A percentile compares a stretch with the other conserved stretches of the same genome.
phyloP scores from a whole-genome alignment of 306 rosid species.

The Glycine soja region DNA sequence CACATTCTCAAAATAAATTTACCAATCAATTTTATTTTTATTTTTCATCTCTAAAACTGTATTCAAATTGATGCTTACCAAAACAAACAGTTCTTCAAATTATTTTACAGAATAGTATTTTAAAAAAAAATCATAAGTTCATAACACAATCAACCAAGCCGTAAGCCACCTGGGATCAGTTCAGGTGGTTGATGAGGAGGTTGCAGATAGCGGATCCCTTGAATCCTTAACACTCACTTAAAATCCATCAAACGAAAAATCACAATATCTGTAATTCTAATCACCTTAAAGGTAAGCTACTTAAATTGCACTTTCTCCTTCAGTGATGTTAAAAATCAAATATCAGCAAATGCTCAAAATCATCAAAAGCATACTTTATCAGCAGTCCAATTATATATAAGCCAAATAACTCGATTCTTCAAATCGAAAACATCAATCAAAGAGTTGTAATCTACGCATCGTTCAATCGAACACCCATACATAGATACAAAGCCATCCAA shows the following conservation, averaged over 20 bases:
- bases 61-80: not conserved
- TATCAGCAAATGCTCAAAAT: not conserved
- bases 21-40: not conserved
- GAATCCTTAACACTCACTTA: not conserved
- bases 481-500: conserved; percentile 1
- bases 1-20: not conserved
- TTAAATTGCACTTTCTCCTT: conserved; percentile 4
- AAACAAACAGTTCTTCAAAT: not conserved
- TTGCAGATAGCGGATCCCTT: conserved; percentile 27
- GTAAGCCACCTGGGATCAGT: conserved; percentile 1
- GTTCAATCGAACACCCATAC: conserved; percentile 5
- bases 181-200: conserved; percentile 27
- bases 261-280: not conserved
- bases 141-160: not conserved
- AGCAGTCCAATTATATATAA: conserved; percentile 4
- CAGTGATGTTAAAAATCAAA: not conserved
- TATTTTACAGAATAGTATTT: not conserved
- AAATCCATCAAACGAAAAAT: conserved; percentile 26
- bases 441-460: conserved; percentile 10
- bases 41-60: not conserved
- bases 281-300: not conserved
- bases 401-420: not conserved
- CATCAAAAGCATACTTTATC: not conserved
- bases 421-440: not conserved
- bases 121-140: not conserved